Evolutionary conservation across 345 rosid genomes (phyloP).

Genomic region (Moricandia arvensis): DNA sequence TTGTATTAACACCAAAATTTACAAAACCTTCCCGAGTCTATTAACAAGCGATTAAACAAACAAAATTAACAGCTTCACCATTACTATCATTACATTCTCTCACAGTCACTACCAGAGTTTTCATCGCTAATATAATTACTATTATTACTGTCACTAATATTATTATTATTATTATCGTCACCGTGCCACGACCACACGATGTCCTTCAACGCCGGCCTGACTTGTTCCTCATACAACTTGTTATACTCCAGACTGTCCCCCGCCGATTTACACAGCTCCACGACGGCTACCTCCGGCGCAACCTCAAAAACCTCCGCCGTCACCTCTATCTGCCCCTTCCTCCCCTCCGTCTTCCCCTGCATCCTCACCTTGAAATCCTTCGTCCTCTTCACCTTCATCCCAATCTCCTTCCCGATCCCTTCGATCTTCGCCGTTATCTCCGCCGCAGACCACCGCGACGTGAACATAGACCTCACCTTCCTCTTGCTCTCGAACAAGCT

Average conservation of each 20-base stretch:
- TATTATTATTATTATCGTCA: conserved; percentile 34
- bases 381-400: conserved; percentile 47
- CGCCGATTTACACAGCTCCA: conserved; percentile 62
- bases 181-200: conserved; percentile 95
- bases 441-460: conserved; percentile 53
- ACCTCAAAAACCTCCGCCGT: conserved; percentile 69
- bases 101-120: conserved; percentile 18
- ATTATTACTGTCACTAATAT: background rate
- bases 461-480: conserved; percentile 55
- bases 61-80: conserved; percentile 9
- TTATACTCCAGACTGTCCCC: conserved; percentile 66
- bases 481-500: conserved; percentile 58
- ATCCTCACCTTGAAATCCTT: conserved; percentile 52
- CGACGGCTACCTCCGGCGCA: conserved; percentile 63
- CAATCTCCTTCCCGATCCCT: conserved; percentile 49
- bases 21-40: conserved; percentile 11
- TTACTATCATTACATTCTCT: conserved; percentile 2
- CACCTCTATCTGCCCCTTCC: conserved; percentile 56
- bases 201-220: conserved; percentile 65
- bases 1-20: conserved; percentile 4
- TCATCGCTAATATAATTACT: conserved; percentile 9
- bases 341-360: conserved; percentile 52
- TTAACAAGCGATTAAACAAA: conserved; percentile 1
- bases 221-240: conserved; percentile 55
- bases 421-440: conserved; percentile 53